These are phyloP conservation scores for Fomitopsis schrenkii DNA, from an alignment of 1,284 basidiomycete species.

Conservation along the genomic window DNA sequence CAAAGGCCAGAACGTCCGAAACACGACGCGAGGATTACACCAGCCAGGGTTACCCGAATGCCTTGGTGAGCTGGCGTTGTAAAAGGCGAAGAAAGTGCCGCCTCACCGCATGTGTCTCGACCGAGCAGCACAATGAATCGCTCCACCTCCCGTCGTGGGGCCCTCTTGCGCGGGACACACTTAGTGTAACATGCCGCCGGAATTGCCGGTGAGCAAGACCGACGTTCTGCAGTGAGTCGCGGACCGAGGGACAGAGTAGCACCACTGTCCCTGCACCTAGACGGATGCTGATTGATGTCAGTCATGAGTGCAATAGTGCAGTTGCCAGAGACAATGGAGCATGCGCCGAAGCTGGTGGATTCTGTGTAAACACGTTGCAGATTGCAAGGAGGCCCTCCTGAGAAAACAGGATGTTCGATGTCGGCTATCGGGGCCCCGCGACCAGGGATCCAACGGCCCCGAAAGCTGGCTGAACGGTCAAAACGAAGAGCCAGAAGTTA, in stretches of 20 bases:
- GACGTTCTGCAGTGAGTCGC: too few relatives aligned
- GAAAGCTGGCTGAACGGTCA: not conserved
- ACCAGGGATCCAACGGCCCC: not conserved
- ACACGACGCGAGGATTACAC: not conserved
- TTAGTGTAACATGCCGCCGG: too few relatives aligned
- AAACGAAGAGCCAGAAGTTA: not conserved
- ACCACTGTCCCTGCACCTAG: not conserved
- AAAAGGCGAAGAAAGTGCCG: not conserved
- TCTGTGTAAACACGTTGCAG: not conserved
- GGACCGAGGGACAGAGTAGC: too few relatives aligned
- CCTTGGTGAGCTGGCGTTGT: not conserved
- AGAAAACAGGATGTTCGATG: not conserved
- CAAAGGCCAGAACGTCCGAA: not conserved
- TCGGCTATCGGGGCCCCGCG: slow-evolving; percentile 3
- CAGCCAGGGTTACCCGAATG: not conserved
- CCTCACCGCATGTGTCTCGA: not conserved
- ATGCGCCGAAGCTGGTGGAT: not conserved
- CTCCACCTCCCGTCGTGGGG: not conserved
- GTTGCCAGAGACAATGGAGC: not conserved
- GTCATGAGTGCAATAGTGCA: not conserved
- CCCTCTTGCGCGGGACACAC: not conserved
- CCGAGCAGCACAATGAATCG: not conserved
- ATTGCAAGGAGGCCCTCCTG: not conserved
- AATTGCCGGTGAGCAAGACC: too few relatives aligned
- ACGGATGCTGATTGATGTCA: not conserved